A percentile compares a stretch with the other conserved stretches of the same genome.
phyloP scores from a whole-genome alignment of 495 filamentous ascomycete genomes.

The Emericellopsis terricola region DNA sequence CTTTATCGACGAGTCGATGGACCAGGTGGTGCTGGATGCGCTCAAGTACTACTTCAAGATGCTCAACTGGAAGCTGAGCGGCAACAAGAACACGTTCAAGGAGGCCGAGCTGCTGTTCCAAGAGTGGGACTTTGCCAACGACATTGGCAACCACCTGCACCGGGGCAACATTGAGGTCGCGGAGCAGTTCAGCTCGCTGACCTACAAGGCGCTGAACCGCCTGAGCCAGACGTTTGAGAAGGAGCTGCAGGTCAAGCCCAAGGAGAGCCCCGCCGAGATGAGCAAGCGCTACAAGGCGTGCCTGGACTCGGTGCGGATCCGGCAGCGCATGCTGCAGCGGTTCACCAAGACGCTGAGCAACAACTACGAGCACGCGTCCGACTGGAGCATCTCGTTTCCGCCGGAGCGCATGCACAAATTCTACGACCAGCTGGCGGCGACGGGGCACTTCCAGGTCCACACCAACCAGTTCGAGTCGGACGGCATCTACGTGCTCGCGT shows the following conservation, averaged over 20 bases:
- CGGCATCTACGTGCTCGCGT: constrained; percentile 70
- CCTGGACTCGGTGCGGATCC: constrained; percentile 84
- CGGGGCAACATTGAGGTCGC: constrained; percentile 93
- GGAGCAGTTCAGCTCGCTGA: constrained; percentile 94
- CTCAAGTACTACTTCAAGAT: constrained; percentile 96
- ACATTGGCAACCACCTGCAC: constrained; percentile 71
- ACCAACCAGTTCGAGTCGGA: constrained; percentile 46
- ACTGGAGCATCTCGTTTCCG: constrained; percentile 66
- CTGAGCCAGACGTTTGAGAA: constrained; percentile 81
- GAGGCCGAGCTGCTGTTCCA: constrained; percentile 94
- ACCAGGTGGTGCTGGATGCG: constrained; percentile 85
- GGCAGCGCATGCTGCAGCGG: constrained; percentile 60
- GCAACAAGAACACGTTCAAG: constrained; percentile 98
- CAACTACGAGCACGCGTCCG: constrained; percentile 87
- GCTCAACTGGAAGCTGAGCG: constrained; percentile 89
- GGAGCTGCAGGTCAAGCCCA: constrained; percentile 64
- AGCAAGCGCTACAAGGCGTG: constrained; percentile 92
- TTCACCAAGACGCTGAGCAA: constrained; percentile 80
- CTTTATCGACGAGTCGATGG: constrained; percentile 93
- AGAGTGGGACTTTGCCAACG: constrained; percentile 92
- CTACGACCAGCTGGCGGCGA: constrained; percentile 63
- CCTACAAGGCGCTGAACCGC: constrained; percentile 73
- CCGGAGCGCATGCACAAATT: constrained; percentile 49
- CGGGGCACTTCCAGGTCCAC: constrained; percentile 73
- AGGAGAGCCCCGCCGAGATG: constrained; percentile 74